phyloP scores from a whole-genome alignment of 768 basidiomycete genomes.

The Suillus subluteus region DNA sequence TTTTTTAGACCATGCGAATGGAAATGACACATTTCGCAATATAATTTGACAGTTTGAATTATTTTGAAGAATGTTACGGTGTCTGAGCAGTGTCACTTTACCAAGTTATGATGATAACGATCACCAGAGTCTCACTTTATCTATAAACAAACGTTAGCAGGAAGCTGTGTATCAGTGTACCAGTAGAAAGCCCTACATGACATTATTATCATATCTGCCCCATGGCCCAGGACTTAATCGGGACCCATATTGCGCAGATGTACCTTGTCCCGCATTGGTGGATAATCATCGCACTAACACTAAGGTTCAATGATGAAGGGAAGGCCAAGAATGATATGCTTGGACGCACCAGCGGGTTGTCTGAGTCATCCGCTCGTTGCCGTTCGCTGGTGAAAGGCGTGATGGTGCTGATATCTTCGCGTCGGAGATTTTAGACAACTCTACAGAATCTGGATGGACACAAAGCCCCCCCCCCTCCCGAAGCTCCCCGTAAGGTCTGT shows the following conservation, averaged over 20 bases:
- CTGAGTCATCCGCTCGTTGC: constrained; percentile 20
- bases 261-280: not conserved
- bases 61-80: not conserved
- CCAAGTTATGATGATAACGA: not conserved
- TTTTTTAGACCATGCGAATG: not conserved
- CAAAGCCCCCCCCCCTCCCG: not conserved
- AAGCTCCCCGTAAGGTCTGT: not conserved
- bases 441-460: not conserved
- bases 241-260: not conserved
- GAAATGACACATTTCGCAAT: not conserved
- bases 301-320: constrained; percentile 38
- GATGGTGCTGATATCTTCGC: not conserved
- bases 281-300: not conserved
- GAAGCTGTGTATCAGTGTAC: not conserved
- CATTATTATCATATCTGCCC: not conserved
- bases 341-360: constrained; percentile 23
- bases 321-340: constrained; percentile 47
- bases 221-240: not conserved
- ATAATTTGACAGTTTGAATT: not conserved
- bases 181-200: not conserved
- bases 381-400: constrained; percentile 13
- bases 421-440: not conserved
- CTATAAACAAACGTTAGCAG: not conserved
- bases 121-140: not conserved
- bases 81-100: not conserved